These are phyloP conservation scores for Tulasnella sp. DNA, from an alignment of 768 basidiomycete genomes.

Conservation along the genomic window DNA sequence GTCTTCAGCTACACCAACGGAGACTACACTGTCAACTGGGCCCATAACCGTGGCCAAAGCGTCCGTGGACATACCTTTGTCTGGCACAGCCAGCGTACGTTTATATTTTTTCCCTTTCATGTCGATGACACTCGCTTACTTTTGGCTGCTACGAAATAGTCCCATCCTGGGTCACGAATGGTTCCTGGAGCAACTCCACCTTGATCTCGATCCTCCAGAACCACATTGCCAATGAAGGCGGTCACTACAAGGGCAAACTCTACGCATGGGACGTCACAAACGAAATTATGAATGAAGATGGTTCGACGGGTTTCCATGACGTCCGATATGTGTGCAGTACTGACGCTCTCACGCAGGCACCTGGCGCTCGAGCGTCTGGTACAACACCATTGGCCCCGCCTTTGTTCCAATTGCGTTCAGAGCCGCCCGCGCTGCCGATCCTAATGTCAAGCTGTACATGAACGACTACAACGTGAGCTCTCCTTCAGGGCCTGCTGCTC, in stretches of 20 bases:
- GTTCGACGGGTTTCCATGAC: neutral
- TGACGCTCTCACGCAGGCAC: neutral
- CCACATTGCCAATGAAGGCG: conserved; percentile 55
- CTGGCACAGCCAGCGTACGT: conserved; percentile 32
- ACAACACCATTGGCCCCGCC: conserved; percentile 51
- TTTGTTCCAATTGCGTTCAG: conserved; percentile 53
- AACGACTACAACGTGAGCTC: conserved; percentile 34
- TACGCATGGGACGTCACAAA: conserved; percentile 56
- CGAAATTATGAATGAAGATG: conserved; percentile 65
- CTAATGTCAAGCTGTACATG: conserved; percentile 60
- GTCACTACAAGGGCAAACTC: conserved; percentile 47
- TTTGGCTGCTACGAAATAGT: neutral
- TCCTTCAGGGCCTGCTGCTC: neutral
- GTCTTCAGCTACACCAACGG: conserved; percentile 12
- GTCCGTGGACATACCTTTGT: conserved; percentile 34
- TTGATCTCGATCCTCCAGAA: conserved; percentile 49
- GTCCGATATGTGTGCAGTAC: neutral
- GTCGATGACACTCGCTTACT: neutral
- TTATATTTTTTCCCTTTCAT: neutral
- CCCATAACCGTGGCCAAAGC: conserved; percentile 27
- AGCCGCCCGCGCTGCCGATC: conserved; percentile 60
- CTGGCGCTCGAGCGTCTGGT: conserved; percentile 59
- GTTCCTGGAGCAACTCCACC: conserved; percentile 33
- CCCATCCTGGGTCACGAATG: conserved; percentile 29
- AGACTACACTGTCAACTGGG: conserved; percentile 30